phyloP scores from a whole-genome alignment of 805 yeast genomes.

The Hanseniaspora guilliermondii region DNA sequence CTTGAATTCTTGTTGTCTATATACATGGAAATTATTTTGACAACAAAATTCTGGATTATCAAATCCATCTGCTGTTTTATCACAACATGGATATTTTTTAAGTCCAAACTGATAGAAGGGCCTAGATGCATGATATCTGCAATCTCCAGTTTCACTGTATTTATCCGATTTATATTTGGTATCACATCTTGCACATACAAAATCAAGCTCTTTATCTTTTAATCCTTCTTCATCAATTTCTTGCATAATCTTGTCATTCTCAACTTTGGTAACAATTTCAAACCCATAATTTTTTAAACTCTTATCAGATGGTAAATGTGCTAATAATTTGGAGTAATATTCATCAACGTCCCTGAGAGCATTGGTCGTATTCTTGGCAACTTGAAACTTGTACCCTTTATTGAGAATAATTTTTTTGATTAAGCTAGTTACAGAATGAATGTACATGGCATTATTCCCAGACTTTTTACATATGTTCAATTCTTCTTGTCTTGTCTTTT shows the following conservation, averaged over 20 bases:
- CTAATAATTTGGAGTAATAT: background rate
- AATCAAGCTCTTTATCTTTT: background rate
- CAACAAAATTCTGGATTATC: conserved; percentile 23
- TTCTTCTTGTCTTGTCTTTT: conserved; percentile 5
- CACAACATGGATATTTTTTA: conserved; percentile 26
- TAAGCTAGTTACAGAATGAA: conserved; percentile 24
- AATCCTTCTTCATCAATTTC: background rate
- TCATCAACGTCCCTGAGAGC: background rate
- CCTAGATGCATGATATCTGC: conserved; percentile 25
- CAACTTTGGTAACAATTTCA: background rate
- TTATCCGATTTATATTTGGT: conserved; percentile 21
- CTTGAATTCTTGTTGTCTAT: conserved; percentile 13
- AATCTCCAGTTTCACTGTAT: conserved; percentile 22
- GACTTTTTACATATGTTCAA: conserved; percentile 17
- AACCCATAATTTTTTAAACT: conserved; percentile 4
- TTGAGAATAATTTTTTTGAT: conserved; percentile 23
- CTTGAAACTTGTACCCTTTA: conserved; percentile 19
- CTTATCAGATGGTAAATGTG: background rate
- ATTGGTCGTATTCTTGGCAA: background rate
- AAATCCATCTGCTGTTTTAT: conserved; percentile 24
- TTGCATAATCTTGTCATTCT: background rate
- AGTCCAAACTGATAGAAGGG: conserved; percentile 13
- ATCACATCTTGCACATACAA: conserved; percentile 24
- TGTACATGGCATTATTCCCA: conserved; percentile 20
- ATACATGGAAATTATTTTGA: conserved; percentile 16